Percentiles rank a stretch among this genome's conserved stretches.
Conservation (phyloP, 2,329 filamentous ascomycete genomes). For the Chalara sp. region DNA sequence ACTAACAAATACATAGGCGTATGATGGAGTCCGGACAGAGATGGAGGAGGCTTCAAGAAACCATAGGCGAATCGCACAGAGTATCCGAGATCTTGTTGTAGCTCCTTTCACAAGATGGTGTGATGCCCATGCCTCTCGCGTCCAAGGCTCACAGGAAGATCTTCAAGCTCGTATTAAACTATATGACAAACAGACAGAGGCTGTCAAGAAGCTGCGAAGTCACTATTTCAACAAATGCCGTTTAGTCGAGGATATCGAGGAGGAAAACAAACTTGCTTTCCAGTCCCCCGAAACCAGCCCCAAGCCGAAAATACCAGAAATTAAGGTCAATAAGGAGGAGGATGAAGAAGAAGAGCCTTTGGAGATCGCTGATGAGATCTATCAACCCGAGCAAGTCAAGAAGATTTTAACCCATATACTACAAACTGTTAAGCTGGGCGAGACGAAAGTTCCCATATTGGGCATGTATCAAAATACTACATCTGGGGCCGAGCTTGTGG, state of each 20-base stretch:
- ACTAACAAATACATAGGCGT: slow-evolving; percentile 56
- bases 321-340: slow-evolving; percentile 72
- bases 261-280: slow-evolving; percentile 97
- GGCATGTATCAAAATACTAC: slow-evolving; percentile 94
- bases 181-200: slow-evolving; percentile 85
- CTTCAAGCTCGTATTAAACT: slow-evolving; percentile 85
- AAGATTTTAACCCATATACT: slow-evolving; percentile 84
- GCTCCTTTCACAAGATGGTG: slow-evolving; percentile 94
- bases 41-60: slow-evolving; percentile 87
- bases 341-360: slow-evolving; percentile 69
- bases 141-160: slow-evolving; percentile 93
- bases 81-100: slow-evolving; percentile 92
- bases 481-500: slow-evolving; percentile 85
- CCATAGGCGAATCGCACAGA: slow-evolving; percentile 93
- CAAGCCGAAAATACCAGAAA: slow-evolving; percentile 64
- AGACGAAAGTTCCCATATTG: slow-evolving; percentile 91
- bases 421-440: slow-evolving; percentile 76
- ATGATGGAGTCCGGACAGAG: slow-evolving; percentile 84
- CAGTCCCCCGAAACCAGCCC: slow-evolving; percentile 75
- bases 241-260: slow-evolving; percentile 89
- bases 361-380: slow-evolving; percentile 86
- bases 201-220: slow-evolving; percentile 86
- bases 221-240: slow-evolving; percentile 99
- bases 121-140: slow-evolving; percentile 83
- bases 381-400: slow-evolving; percentile 81